A percentile compares a stretch with the other conserved stretches of the same genome.
phyloP scores from a whole-genome alignment of 306 rosid species.

The Lithocarpus polystachyus region DNA sequence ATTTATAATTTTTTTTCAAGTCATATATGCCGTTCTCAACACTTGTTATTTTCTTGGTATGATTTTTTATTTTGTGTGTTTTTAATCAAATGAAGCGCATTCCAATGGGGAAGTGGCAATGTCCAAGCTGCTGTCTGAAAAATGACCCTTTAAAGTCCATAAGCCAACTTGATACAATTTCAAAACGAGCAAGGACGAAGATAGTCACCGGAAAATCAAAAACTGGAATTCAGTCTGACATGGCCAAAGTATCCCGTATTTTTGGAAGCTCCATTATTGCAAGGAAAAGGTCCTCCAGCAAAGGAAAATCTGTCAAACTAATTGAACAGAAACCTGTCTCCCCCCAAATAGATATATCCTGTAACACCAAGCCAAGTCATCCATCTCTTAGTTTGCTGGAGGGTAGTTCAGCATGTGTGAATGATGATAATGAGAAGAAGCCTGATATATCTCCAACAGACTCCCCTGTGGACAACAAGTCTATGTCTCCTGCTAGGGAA shows the following conservation, averaged over 20 bases:
- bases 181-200: conserved; percentile 93
- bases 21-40: conserved; percentile 1
- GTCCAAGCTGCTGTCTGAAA: conserved; percentile 80
- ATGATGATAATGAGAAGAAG: conserved; percentile 49
- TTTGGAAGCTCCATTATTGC: conserved; percentile 77
- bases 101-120: conserved; percentile 95
- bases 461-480: conserved; percentile 38
- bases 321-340: conserved; percentile 43
- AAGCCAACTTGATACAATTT: conserved; percentile 60
- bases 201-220: conserved; percentile 48
- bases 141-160: conserved; percentile 55
- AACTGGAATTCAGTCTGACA: conserved; percentile 54
- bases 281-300: conserved; percentile 78
- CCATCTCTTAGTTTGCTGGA: conserved; percentile 47
- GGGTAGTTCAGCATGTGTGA: conserved; percentile 51
- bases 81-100: conserved; percentile 68
- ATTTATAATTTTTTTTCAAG: conserved; percentile 12
- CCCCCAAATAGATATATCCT: conserved; percentile 45
- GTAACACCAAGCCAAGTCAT: conserved; percentile 45
- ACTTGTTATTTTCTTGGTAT: neutral
- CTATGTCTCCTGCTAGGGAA: conserved; percentile 50
- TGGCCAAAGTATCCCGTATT: conserved; percentile 64
- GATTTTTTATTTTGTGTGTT: conserved; percentile 7
- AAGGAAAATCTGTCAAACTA: conserved; percentile 58
- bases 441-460: conserved; percentile 35